Base-by-base conservation (phyloP, 2,329 filamentous ascomycete species). In the Curvularia verruculosa region DNA sequence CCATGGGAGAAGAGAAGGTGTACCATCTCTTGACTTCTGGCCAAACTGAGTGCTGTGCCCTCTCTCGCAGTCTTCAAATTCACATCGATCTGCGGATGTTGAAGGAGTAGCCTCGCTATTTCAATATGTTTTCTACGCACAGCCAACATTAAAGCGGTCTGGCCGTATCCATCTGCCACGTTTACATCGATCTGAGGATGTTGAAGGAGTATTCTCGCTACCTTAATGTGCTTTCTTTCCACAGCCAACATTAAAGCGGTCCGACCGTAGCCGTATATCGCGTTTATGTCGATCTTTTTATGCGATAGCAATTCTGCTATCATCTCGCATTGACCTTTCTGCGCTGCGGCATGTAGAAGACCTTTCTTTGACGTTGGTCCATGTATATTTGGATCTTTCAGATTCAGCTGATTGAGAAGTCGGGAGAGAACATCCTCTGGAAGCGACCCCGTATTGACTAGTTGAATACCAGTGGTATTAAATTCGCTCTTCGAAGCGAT, bases 241-340 rank as follows among this genome's bases (percentile, higher is more conserved):
- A 12, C 45, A 10, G 50, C 29, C 0, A 2, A 0, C 5, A 10
- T 6, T 3, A 57, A n/a, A 5, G 39, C 37, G n/a, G 1, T 49
- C 1, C 0, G 0, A 0, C 3, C 1, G 1, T 1, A 10, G 1
- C 0, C 0, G 6, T 19, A 3, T 1, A 0, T 1, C 1, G 1
- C 2, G 8, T 57, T 46, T 7, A 57, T 39, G 3, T 54, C 12
- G 21, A 57, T 36, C 1, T 50, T 13, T 2, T 12, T 12, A 10
- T 36, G 3, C 1, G 15, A 26, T 18, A 57, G 3, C 9, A 57
- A 29, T 12, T 24, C 3, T 23, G 1, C 10, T 21, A 54, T 28
- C 1, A 31, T 1, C 10, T 54, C 40, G 2, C 24, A 28, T 2
- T 49, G 39, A 4, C 7, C 19, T 1, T 13, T 40, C 1, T 0